Base-by-base conservation (phyloP, 805 yeast species). In the Starmerella stellata region DNA sequence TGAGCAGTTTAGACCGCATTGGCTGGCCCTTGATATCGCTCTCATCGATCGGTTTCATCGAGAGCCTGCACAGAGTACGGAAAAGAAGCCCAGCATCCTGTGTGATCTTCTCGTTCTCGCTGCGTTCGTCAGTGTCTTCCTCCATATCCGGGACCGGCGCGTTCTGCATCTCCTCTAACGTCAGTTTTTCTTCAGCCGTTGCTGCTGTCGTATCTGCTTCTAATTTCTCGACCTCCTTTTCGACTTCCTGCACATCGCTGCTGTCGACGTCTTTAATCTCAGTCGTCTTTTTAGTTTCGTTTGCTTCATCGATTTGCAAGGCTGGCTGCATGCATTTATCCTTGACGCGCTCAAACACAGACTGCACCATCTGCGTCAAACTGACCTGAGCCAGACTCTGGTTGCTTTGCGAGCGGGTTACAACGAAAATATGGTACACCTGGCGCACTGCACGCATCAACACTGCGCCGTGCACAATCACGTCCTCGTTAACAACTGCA, bases 321-420 rank as follows among this genome's bases (percentile, higher is more conserved):
- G 11, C 29, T 25, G 29, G 29, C 5, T 11, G 34, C 37, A 30
- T 33, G 25, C 40, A 41, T 18, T 41, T 38, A 5, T 19, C 27
- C 37, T 65, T 68, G 31, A 73, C 71, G 45, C 90, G 71, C 44
- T 79, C 93, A 60, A 82, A 90, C 9, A 85, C 76, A 7, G 80
- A 74, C 39, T 75, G 74, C 18, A 90, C 81, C 51, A 87, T 78
- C 60, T 90, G 99, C 2, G 92, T 80, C 47, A 90, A 65, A 5
- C 90, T 78, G 1, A 94, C 96, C 62, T 92, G 96, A 0, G 98
- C 96, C 43, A 85, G 75, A 1, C 83, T 79, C 59, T 90, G 98
- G 54, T 83, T 87, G 20, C 78, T 64, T 3, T 87, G 73, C 16
- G 78, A 74, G 43, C 78, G 64, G 0, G 95, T 82, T 40, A 81